phyloP scores from a whole-genome alignment of 2,329 filamentous ascomycete genomes.

The Aspergillus brunneoviolaceus region DNA sequence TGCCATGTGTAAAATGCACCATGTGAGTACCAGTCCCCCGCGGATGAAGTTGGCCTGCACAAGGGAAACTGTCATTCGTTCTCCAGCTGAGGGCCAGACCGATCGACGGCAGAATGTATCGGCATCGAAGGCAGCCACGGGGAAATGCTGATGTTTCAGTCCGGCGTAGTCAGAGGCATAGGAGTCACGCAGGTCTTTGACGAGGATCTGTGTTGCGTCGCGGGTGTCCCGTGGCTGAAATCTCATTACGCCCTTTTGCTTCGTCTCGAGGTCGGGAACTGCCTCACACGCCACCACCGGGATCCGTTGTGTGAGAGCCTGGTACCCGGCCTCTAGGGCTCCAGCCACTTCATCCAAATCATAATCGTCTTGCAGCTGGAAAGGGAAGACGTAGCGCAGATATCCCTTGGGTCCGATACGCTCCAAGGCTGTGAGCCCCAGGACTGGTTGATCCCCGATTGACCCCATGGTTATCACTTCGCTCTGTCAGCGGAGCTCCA shows the following conservation, averaged over 20 bases:
- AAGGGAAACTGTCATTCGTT: conserved; percentile 39
- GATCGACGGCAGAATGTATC: conserved; percentile 32
- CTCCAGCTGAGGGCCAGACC: conserved; percentile 35
- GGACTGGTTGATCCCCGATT: conserved; percentile 13
- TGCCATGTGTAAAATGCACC: conserved; percentile 32
- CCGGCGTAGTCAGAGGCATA: conserved; percentile 38
- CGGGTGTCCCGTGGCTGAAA: conserved; percentile 17
- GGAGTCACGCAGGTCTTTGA: background rate
- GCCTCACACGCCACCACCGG: conserved; percentile 34
- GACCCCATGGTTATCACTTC: conserved; percentile 7
- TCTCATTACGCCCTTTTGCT: conserved; percentile 35
- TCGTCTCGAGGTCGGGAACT: conserved; percentile 30
- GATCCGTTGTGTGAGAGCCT: conserved; percentile 29
- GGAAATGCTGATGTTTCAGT: conserved; percentile 42
- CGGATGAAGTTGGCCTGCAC: conserved; percentile 52
- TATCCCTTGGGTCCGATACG: conserved; percentile 38
- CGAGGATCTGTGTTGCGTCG: background rate
- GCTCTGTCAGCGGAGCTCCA: background rate
- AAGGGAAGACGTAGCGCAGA: conserved; percentile 37
- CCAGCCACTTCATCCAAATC: conserved; percentile 26
- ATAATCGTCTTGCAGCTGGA: conserved; percentile 34
- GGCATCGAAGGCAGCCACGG: conserved; percentile 52
- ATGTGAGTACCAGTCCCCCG: conserved; percentile 52
- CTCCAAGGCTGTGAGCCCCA: conserved; percentile 30
- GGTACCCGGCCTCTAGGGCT: conserved; percentile 31